phyloP scores from a whole-genome alignment of 148 eudicot genomes.

The Vaccinium myrtillus region DNA sequence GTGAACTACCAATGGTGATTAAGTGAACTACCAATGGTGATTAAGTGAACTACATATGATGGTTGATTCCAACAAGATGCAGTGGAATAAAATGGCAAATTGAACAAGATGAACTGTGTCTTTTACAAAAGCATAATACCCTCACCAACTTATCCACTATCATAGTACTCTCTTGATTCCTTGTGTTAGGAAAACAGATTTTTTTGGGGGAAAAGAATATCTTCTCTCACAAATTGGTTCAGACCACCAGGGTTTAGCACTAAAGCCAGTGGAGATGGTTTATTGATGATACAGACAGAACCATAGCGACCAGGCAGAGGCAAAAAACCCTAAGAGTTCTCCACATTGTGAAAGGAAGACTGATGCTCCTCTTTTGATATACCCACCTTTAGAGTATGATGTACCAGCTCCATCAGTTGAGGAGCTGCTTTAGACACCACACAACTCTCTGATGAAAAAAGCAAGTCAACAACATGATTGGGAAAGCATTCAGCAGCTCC shows the following conservation, averaged over 20 bases:
- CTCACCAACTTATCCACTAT: background rate
- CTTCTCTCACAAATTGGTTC: conserved; percentile 12
- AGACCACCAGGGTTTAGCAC: background rate
- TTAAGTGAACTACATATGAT: too few species aligned
- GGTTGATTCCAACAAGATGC: background rate
- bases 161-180: background rate
- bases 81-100: background rate
- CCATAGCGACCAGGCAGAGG: background rate
- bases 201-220: background rate
- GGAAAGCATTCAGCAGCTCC: conserved; percentile 25
- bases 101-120: too few species aligned
- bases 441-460: conserved; percentile 79
- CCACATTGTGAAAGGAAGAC: background rate
- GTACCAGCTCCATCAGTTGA: conserved; percentile 78
- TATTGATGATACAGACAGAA: background rate
- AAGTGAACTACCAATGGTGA: background rate
- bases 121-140: background rate
- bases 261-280: background rate
- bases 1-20: background rate
- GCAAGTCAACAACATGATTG: conserved; percentile 57
- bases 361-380: background rate
- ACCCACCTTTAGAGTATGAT: conserved; percentile 79
- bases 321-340: background rate
- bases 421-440: conserved; percentile 84
- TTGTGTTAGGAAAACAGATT: background rate